Evolutionary conservation across 148 eudicot genomes (phyloP), one percentile per base, ranked within the genome.

Genomic region (Nepenthes mirabilis): DNA sequence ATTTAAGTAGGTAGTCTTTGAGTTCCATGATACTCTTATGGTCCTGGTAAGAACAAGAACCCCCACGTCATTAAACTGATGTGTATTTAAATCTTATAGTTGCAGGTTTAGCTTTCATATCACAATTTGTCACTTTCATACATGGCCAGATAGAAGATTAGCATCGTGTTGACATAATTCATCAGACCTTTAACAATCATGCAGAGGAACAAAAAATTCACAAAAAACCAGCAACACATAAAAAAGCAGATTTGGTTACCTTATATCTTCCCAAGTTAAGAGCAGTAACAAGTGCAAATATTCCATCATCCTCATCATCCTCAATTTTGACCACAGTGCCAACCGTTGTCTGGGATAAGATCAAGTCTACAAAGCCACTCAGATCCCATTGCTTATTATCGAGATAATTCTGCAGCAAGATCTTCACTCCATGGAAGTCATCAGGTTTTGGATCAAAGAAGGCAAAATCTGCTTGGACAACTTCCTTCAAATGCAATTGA

Each of bases 361-460:
- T 84, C 58, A 93, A 47, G 70, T 93, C 97, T 23, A 70, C 91
- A 70, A 89, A 89, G 55, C 84, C 88, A 66, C 86, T 88, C 57
- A 86, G 58, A 86, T 86, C 99, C 99, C 99, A 93, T 63, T 75
- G 60, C 62, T 72, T 74, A 56, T 77, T 77, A 60, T 86, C 96
- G 43, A 89, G 79, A 72, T 82, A 93, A 37, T 74, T 76, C 70
- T 84, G 86, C 54, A 93, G 77, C 48, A 93, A 70, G 61, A 72
- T 78, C 81, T 88, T 86, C 57, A 84, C 86, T 59, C 96, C 96
- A 62, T 88, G 99, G 64, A 93, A 93, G 66, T 93, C 95, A 60
- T 73, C 76, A 53, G 86, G 84, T 77, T 93, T 93, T 2, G 95
- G 97, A 68, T 93, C 99, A 79, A 89, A 93, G 80, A 93, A 93